Evolutionary conservation across 805 yeast species (phyloP).

Genomic region (Monosporozyma yasuniensis): DNA sequence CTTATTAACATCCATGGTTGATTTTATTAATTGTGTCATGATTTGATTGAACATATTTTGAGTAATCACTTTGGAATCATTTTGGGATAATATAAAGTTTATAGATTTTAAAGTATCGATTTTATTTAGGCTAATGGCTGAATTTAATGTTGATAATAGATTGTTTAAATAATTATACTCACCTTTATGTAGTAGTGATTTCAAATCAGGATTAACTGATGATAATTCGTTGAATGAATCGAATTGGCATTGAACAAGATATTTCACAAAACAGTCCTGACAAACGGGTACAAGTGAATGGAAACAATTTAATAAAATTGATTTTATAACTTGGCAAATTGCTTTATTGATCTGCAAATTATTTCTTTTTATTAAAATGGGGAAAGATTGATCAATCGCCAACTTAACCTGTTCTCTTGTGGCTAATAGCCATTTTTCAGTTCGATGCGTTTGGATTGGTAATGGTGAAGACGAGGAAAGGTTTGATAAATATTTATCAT

Average conservation of each 20-base stretch:
- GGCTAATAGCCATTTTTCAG: slow-evolving; percentile 46
- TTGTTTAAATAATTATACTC: background rate
- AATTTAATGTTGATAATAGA: slow-evolving; percentile 2
- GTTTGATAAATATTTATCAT: slow-evolving; percentile 34
- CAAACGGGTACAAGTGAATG: background rate
- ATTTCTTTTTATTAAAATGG: slow-evolving; percentile 19
- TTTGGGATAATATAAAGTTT: slow-evolving; percentile 6
- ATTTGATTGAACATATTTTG: background rate
- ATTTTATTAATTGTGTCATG: background rate
- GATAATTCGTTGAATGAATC: background rate
- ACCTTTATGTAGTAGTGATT: background rate
- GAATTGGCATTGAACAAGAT: background rate
- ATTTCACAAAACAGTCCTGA: background rate
- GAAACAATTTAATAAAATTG: background rate
- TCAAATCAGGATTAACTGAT: background rate
- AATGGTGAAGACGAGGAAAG: background rate
- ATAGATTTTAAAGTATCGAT: slow-evolving; percentile 7
- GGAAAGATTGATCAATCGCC: slow-evolving; percentile 34
- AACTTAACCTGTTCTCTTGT: slow-evolving; percentile 42
- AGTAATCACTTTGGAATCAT: background rate
- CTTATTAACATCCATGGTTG: background rate
- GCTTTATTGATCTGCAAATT: slow-evolving; percentile 13
- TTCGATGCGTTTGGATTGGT: slow-evolving; percentile 30
- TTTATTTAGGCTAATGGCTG: slow-evolving; percentile 10
- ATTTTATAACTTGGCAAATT: background rate